Conservation (phyloP, 2,329 filamentous ascomycete species). For the Emmonsia crescens region DNA sequence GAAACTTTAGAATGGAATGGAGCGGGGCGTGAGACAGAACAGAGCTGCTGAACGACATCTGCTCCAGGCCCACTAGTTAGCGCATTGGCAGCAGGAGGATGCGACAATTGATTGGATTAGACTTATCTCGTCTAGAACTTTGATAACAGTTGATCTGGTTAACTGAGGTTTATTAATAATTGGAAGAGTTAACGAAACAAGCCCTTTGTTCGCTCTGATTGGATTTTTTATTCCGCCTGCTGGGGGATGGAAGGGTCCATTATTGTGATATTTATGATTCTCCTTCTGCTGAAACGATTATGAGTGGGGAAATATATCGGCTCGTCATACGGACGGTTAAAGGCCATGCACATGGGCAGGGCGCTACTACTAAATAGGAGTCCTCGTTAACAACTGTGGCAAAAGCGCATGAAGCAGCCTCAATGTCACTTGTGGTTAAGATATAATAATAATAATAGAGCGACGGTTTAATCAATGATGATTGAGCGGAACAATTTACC, state of each 20-base stretch:
- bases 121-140: too few species aligned
- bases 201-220: background rate
- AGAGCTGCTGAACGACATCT: background rate
- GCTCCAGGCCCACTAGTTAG: background rate
- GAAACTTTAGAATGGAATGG: background rate
- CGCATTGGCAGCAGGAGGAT: background rate
- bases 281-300: too few species aligned
- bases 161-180: background rate
- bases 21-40: background rate
- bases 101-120: background rate
- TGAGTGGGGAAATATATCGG: background rate
- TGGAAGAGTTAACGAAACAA: background rate
- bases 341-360: background rate
- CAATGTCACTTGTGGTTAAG: background rate
- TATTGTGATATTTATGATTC: background rate
- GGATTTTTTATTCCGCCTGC: background rate
- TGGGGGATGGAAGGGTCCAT: background rate
- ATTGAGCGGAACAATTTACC: background rate
- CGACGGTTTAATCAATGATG: background rate
- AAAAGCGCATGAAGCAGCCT: background rate
- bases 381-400: background rate
- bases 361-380: background rate
- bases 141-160: too few species aligned
- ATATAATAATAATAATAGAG: background rate
- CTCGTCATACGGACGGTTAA: background rate